Evolutionary conservation across 805 yeast species (phyloP), one percentile per base, ranked within the genome.

Genomic region (Candida maesae): DNA sequence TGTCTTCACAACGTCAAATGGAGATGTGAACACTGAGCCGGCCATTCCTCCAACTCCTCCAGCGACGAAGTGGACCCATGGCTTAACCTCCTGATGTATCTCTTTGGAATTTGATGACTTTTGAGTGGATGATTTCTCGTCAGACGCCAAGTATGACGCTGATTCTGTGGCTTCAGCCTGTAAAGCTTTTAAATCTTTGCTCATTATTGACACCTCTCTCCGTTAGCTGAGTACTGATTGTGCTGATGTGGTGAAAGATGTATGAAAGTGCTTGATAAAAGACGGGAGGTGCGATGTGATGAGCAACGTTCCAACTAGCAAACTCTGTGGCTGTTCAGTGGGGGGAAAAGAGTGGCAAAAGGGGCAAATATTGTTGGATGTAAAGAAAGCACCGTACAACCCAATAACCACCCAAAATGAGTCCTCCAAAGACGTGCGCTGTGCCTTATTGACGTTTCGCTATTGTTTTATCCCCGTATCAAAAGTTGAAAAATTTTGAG

Each of bases 41-140:
- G 91, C 86, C 97, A 93, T 93, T 13, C 99, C 99, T 25, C 97
- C 99, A 19, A 86, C 61, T 12, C 95, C 95, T 37, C 93, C 95
- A 11, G 95, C 90, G n/a, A 85, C 85, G 58, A 85, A 85, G 64
- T 84, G 91, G 6, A 84, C 88, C 91, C 74, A 71, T 24, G 76
- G 74, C 42, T 67, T 68, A 5, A 70, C 68, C 2, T 37, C 39
- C 16, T 42, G 36, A 19, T 73, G 65, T 34, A 59, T 62, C 23
- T 42, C 42, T 10, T 20, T 30, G 14, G 15, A 13, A 25, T 25
- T 21, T 14, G 30, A 16, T 9, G 42, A 40, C 58, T 78, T 67
- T 39, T 65, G 54, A 37, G 79, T 66, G 5, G 85, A 70, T 2
- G 84, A 74, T 53, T 80, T 78, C 54, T 84, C 93, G 62, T 84